These are phyloP conservation scores for Cyanodermella asteris DNA, from an alignment of 2,329 filamentous ascomycete genomes.

Conservation along the genomic window DNA sequence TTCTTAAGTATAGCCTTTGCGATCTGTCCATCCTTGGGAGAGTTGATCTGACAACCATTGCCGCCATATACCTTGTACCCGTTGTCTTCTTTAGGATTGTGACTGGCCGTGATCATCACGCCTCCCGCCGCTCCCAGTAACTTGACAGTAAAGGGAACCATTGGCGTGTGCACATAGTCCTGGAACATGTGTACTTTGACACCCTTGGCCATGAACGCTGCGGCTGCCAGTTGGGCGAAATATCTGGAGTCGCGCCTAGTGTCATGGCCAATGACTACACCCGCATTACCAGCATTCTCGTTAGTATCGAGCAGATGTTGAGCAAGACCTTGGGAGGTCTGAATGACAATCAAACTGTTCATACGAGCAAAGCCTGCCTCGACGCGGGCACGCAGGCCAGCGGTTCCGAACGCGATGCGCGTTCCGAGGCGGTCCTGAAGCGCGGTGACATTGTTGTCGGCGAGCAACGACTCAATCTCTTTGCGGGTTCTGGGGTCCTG, in stretches of 20 bases:
- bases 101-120: conserved; percentile 44
- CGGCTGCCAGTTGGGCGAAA: conserved; percentile 38
- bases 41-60: conserved; percentile 44
- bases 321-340: conserved; percentile 43
- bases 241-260: conserved; percentile 39
- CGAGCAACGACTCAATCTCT: conserved; percentile 31
- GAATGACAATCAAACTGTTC: conserved; percentile 36
- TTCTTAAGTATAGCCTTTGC: conserved; percentile 33
- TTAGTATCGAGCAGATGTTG: conserved; percentile 31
- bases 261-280: conserved; percentile 40
- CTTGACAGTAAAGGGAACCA: conserved; percentile 38
- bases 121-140: conserved; percentile 33
- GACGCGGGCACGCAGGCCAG: conserved; percentile 42
- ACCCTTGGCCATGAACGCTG: conserved; percentile 34
- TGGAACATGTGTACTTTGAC: conserved; percentile 39
- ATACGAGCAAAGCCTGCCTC: conserved; percentile 41
- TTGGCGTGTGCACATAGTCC: conserved; percentile 33
- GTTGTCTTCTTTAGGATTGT: conserved; percentile 42
- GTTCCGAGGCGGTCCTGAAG: conserved; percentile 30
- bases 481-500: conserved; percentile 29
- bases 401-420: conserved; percentile 41
- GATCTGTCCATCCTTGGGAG: conserved; percentile 37
- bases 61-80: conserved; percentile 47
- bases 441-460: conserved; percentile 22
- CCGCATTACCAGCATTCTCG: conserved; percentile 19